phyloP scores from a whole-genome alignment of 2,329 filamentous ascomycete species.

The Verticillium dahliae region DNA sequence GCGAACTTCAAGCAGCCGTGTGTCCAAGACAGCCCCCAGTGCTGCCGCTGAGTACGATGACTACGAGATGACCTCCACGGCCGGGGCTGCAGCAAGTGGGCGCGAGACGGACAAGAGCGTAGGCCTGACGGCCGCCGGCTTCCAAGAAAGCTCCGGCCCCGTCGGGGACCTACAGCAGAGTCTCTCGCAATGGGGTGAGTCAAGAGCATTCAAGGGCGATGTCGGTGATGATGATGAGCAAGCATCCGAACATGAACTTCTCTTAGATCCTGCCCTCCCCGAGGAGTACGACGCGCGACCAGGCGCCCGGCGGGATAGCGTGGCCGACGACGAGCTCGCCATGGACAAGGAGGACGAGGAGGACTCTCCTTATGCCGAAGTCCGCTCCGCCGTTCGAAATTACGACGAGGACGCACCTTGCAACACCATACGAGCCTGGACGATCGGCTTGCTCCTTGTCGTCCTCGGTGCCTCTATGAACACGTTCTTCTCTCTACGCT shows the following conservation, averaged over 20 bases:
- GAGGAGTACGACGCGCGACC: slow-evolving; percentile 33
- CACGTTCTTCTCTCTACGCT: slow-evolving; percentile 56
- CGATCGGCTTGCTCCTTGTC: slow-evolving; percentile 51
- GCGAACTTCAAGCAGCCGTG: slow-evolving; percentile 18
- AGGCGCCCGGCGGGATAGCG: slow-evolving; percentile 10
- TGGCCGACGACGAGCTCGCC: slow-evolving; percentile 19
- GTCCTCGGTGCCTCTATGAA: slow-evolving; percentile 54
- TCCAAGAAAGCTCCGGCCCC: slow-evolving; percentile 11
- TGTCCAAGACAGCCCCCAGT: slow-evolving; percentile 22
- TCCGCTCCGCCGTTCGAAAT: slow-evolving; percentile 57
- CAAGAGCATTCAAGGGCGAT: slow-evolving; percentile 25
- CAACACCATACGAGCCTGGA: slow-evolving; percentile 61
- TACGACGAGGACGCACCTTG: slow-evolving; percentile 59
- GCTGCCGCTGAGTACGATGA: slow-evolving; percentile 18
- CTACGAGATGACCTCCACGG: slow-evolving; percentile 17
- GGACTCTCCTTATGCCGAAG: slow-evolving; percentile 61
- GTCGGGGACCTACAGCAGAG: slow-evolving; percentile 27
- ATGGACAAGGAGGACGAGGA: slow-evolving; percentile 39
- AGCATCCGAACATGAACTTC: slow-evolving; percentile 46
- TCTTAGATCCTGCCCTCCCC: slow-evolving; percentile 47
- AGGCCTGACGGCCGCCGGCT: slow-evolving; percentile 10
- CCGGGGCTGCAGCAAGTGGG: slow-evolving; percentile 20
- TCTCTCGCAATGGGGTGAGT: slow-evolving; percentile 33
- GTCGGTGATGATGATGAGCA: slow-evolving; percentile 31
- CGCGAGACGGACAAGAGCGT: slow-evolving; percentile 17